Evolutionary conservation across 306 rosid genomes (phyloP), one percentile per base, ranked within the genome.

Genomic region (Dalbergia oliveri): DNA sequence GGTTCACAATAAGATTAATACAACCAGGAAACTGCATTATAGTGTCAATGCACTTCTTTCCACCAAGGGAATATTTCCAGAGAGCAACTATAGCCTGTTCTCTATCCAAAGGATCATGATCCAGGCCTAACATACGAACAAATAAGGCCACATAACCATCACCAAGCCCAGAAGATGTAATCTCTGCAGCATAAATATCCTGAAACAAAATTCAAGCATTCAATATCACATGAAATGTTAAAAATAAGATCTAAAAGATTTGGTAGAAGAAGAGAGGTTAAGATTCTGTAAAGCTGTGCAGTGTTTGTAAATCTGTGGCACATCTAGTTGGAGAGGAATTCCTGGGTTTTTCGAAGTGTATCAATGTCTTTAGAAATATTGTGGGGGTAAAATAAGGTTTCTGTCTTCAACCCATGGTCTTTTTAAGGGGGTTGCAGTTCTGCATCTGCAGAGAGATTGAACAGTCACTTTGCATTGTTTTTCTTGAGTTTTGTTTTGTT

Each of bases 11-110:
- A 69, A 94, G 97, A 83, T 88, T 91, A 81, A 94, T 41, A 70
- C 95, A 91, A 58, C 94, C 94, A 66, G 94, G 97, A 88, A 91
- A 94, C 75, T 87, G 90, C 97, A 94, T 92, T 83, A 94, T 79
- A 82, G 90, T 82, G 83, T 92, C 97, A 56, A 91, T 75, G 47
- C 76, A 82, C 85, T 94, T 89, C 87, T 92, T 90, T 50, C 97
- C 98, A 58, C 97, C 97, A 71, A 90, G 91, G 21, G 98, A 92
- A 44, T 94, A 94, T 81, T 94, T 88, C 97, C 98, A 92, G 6
- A 94, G 87, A 62, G 95, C 90, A 66, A 84, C 62, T 76, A 91
- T 72, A 65, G 94, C 97, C 63, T 92, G 95, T 80, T 94, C 97
- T 86, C 97, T 91, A 60, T 94, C 98, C 2, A 78, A 84, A 15